Evolutionary conservation across 75 land plant species (phyloP).

Genomic region (Picea sitchensis): DNA sequence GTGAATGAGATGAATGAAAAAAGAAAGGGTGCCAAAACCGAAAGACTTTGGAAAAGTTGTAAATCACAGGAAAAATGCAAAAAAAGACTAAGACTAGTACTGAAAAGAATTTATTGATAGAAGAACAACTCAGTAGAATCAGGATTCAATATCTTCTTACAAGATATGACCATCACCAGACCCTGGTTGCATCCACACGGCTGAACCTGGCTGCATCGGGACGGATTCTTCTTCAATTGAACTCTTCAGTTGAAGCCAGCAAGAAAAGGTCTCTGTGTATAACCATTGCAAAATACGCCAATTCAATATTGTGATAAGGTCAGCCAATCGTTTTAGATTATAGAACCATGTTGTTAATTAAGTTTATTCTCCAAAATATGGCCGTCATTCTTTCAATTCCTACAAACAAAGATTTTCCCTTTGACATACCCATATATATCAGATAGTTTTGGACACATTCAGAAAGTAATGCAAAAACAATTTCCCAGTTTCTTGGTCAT

Average conservation of each 20-base stretch:
- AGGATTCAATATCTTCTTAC: slow-evolving; percentile 39
- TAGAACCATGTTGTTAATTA: background rate
- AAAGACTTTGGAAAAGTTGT: background rate
- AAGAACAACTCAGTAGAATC: background rate
- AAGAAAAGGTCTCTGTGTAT: slow-evolving; percentile 45
- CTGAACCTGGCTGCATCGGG: slow-evolving; percentile 25
- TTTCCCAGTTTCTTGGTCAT: background rate
- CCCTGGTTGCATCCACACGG: slow-evolving; percentile 50
- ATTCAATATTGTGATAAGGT: background rate
- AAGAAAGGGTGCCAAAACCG: background rate
- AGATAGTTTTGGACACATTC: background rate
- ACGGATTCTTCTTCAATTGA: slow-evolving; percentile 35
- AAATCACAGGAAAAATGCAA: background rate
- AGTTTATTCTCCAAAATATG: background rate
- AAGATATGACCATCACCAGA: slow-evolving; percentile 69
- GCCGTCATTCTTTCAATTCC: too few relatives aligned
- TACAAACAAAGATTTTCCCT: too few relatives aligned
- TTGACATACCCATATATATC: background rate
- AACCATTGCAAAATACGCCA: background rate
- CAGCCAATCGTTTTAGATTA: background rate
- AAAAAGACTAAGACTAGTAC: background rate
- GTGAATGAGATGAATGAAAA: background rate
- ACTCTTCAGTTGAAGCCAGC: slow-evolving; percentile 63
- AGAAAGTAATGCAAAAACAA: background rate
- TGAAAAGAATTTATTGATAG: background rate